phyloP scores from a whole-genome alignment of 805 yeast species.

The Candida anglica region DNA sequence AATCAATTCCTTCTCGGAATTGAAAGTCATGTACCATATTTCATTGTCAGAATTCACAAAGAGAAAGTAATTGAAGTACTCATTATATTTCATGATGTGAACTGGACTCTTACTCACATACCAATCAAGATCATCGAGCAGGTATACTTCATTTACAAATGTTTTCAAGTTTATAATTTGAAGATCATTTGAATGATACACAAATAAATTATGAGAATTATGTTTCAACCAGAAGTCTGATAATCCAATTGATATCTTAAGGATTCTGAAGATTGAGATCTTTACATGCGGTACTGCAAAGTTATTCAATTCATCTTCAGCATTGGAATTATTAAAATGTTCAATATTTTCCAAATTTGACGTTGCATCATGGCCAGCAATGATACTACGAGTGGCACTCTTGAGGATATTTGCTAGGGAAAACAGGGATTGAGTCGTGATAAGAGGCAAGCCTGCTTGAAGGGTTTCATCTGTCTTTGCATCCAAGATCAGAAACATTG shows the following conservation, averaged over 20 bases:
- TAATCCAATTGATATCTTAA: constrained; percentile 31
- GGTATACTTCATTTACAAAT: constrained; percentile 23
- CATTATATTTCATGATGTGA: constrained; percentile 19
- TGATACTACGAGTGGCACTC: constrained; percentile 28
- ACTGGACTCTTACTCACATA: constrained; percentile 14
- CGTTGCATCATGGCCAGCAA: constrained; percentile 18
- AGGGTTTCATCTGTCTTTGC: constrained; percentile 22
- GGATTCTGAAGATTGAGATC: constrained; percentile 24
- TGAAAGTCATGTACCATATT: constrained; percentile 19
- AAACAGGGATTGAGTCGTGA: constrained; percentile 18
- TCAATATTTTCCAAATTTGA: constrained; percentile 31
- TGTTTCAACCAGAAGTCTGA: constrained; percentile 32
- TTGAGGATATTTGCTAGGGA: constrained; percentile 26
- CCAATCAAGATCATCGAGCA: constrained; percentile 26
- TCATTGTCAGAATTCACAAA: constrained; percentile 22
- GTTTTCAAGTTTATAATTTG: constrained; percentile 32
- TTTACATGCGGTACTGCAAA: constrained; percentile 22
- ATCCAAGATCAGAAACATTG: constrained; percentile 30
- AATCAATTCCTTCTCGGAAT: constrained; percentile 2
- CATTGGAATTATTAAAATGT: constrained; percentile 21
- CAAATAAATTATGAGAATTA: constrained; percentile 35
- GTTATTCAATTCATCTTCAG: constrained; percentile 30
- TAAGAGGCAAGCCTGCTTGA: constrained; percentile 33
- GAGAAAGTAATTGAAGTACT: constrained; percentile 21
- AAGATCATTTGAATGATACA: constrained; percentile 22